A percentile compares a stretch with the other conserved stretches of the same genome.
Evolutionary conservation across 805 yeast species (phyloP).

Genomic region (Vanderwaltozyma tropicalis): DNA sequence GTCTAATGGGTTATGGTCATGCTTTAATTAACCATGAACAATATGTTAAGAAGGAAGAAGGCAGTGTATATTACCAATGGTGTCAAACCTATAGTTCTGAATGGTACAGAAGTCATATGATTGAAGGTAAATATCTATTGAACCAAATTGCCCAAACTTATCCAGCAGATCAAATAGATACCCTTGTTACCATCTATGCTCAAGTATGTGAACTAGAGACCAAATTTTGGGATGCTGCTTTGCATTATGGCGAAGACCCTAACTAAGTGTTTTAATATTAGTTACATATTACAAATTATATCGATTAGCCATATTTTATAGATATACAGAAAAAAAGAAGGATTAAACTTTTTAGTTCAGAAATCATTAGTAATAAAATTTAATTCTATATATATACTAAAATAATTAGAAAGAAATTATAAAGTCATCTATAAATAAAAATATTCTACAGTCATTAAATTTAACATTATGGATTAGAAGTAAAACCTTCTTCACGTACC

Average conservation of each 20-base stretch:
- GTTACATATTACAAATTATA: too few relatives aligned
- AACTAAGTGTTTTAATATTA: too few relatives aligned
- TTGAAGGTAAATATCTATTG: slow-evolving; percentile 39
- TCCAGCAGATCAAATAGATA: slow-evolving; percentile 36
- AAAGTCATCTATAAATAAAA: too few relatives aligned
- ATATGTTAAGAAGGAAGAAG: slow-evolving; percentile 22
- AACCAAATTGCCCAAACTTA: slow-evolving; percentile 35
- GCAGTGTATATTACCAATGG: slow-evolving; percentile 39
- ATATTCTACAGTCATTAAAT: background rate
- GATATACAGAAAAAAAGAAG: background rate
- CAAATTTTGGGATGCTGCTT: slow-evolving; percentile 54
- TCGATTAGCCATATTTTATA: too few relatives aligned
- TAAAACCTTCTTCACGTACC: slow-evolving; percentile 67
- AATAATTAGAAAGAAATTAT: background rate
- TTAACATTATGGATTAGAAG: slow-evolving; percentile 15
- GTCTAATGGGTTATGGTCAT: slow-evolving; percentile 59
- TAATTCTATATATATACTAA: background rate
- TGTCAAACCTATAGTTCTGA: slow-evolving; percentile 48
- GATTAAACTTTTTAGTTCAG: background rate
- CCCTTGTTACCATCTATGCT: slow-evolving; percentile 47
- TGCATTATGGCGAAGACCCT: slow-evolving; percentile 7
- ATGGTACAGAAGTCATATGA: slow-evolving; percentile 46
- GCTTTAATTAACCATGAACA: slow-evolving; percentile 36
- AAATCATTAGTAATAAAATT: background rate
- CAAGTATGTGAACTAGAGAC: slow-evolving; percentile 52